These are phyloP conservation scores for Inga leiocalycina DNA, from an alignment of 306 rosid genomes.

Conservation along the genomic window DNA sequence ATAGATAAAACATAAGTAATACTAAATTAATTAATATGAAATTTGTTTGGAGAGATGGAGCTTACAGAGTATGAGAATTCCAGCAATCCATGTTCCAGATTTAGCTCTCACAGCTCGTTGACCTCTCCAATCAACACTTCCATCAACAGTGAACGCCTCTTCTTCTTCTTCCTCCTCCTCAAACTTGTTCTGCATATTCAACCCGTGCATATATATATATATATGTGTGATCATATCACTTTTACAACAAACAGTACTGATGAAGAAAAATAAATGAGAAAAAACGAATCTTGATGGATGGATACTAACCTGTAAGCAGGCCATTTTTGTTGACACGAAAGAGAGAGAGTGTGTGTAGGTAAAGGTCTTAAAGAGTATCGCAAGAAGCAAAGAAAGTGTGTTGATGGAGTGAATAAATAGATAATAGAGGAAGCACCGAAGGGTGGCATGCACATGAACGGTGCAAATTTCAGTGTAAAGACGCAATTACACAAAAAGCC, in stretches of 20 bases:
- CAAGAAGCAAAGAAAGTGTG: conserved; percentile 34
- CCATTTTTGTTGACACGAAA: conserved; percentile 46
- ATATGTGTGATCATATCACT: not conserved
- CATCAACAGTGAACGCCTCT: conserved; percentile 71
- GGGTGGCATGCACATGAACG: conserved; percentile 44
- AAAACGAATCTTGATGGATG: not conserved
- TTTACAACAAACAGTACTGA: not conserved
- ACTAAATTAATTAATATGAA: not conserved
- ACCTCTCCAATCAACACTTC: conserved; percentile 84
- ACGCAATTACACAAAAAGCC: not conserved
- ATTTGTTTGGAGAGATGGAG: not conserved
- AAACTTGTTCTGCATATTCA: conserved; percentile 42
- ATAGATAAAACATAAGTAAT: not conserved
- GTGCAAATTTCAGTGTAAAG: conserved; percentile 49
- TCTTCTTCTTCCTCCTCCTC: conserved; percentile 60
- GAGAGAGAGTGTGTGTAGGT: not conserved
- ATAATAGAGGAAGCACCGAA: conserved; percentile 52
- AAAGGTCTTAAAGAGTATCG: conserved; percentile 27
- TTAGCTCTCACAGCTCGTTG: conserved; percentile 72
- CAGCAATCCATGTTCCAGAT: conserved; percentile 93
- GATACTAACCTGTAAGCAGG: conserved; percentile 59
- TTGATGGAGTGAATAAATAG: conserved; percentile 56
- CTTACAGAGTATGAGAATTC: conserved; percentile 85
- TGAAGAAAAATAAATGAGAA: not conserved
- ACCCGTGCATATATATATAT: not conserved